A percentile compares a stretch with the other conserved stretches of the same genome.
Evolutionary conservation across 805 yeast genomes (phyloP).

Genomic region (Kodamaea leandrae): DNA sequence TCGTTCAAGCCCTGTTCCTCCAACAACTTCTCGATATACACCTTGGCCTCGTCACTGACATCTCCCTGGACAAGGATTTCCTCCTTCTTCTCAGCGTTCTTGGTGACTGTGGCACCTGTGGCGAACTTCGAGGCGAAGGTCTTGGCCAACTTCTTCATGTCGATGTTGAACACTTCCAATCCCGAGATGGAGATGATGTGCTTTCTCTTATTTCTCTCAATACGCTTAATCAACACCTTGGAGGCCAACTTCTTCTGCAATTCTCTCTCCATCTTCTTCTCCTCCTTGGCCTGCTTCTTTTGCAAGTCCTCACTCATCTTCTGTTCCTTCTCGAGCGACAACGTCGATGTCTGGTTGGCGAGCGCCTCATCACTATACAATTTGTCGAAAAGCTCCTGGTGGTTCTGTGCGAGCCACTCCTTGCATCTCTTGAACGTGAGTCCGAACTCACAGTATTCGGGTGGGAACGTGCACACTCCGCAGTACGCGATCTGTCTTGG

Average conservation of each 20-base stretch:
- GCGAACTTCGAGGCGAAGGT: conserved; percentile 93
- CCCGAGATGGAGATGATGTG: conserved; percentile 85
- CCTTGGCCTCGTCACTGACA: conserved; percentile 87
- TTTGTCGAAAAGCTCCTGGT: conserved; percentile 54
- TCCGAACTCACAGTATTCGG: conserved; percentile 91
- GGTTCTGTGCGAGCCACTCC: conserved; percentile 66
- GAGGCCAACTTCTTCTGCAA: conserved; percentile 73
- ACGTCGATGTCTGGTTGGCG: conserved; percentile 55
- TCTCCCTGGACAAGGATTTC: conserved; percentile 94
- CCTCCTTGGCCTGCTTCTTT: conserved; percentile 83
- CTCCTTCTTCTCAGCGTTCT: conserved; percentile 87
- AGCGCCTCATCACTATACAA: conserved; percentile 62
- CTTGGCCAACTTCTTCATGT: conserved; percentile 87
- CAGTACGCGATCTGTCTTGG: conserved; percentile 59
- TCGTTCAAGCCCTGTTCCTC: conserved; percentile 80
- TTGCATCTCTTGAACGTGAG: conserved; percentile 78
- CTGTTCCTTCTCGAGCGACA: conserved; percentile 75
- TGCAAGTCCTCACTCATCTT: conserved; percentile 78
- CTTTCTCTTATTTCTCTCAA: conserved; percentile 86
- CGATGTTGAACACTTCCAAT: conserved; percentile 82
- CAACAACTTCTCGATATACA: conserved; percentile 63
- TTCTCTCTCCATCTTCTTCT: conserved; percentile 80
- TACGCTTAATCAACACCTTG: conserved; percentile 78
- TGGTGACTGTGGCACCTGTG: conserved; percentile 90
- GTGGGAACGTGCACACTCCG: conserved; percentile 80